These are phyloP conservation scores for Kodamaea plutei DNA, from an alignment of 1,139 yeast species.

Conservation along the genomic window DNA sequence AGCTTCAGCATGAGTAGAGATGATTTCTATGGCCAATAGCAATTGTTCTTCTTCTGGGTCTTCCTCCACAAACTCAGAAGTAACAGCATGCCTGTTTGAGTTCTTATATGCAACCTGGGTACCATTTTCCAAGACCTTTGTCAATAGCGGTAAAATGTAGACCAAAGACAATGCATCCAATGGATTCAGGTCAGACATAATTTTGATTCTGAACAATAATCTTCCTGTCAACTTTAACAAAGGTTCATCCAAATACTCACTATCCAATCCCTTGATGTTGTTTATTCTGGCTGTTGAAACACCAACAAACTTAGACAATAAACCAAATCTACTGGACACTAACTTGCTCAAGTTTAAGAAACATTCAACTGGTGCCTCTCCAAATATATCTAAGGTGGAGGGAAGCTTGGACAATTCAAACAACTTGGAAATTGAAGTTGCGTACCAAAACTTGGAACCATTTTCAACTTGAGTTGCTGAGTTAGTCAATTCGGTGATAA, in stretches of 20 bases:
- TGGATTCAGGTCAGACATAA: conserved; percentile 68
- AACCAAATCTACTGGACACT: conserved; percentile 47
- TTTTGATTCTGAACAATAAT: conserved; percentile 70
- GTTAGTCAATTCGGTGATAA: conserved; percentile 50
- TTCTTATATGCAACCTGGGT: conserved; percentile 49
- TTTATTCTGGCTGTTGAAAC: conserved; percentile 60
- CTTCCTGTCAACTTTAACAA: conserved; percentile 54
- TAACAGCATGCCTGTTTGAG: conserved; percentile 44
- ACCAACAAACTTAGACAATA: conserved; percentile 54
- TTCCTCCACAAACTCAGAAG: conserved; percentile 67
- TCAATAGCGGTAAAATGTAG: conserved; percentile 70
- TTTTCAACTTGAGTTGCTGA: conserved; percentile 57
- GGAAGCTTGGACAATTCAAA: conserved; percentile 37
- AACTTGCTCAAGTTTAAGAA: conserved; percentile 44
- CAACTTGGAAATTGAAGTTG: conserved; percentile 50
- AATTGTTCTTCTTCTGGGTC: conserved; percentile 88
- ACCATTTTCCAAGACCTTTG: conserved; percentile 60
- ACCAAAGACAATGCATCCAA: conserved; percentile 66
- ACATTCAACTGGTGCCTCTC: conserved; percentile 29
- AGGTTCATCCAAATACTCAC: conserved; percentile 46
- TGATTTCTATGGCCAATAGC: conserved; percentile 70
- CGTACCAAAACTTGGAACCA: conserved; percentile 72
- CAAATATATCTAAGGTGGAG: conserved; percentile 38
- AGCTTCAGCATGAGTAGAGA: conserved; percentile 71
- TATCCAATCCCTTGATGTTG: conserved; percentile 37